These are phyloP conservation scores for Trametes pubescens DNA, from an alignment of 1,284 basidiomycete species.

Conservation along the genomic window DNA sequence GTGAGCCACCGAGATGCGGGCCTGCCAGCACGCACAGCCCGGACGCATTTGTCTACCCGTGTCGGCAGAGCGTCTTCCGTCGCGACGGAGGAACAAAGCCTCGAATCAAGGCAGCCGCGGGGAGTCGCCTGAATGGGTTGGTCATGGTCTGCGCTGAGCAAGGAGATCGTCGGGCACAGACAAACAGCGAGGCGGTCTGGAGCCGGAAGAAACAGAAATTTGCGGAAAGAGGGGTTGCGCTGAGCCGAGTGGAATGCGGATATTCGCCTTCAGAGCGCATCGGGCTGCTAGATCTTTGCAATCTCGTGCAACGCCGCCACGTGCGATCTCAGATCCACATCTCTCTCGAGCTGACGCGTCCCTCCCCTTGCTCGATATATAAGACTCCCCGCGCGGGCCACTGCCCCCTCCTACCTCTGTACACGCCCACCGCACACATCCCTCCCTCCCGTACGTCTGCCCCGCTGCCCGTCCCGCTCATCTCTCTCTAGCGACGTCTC, in stretches of 20 bases:
- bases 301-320: constrained; percentile 39
- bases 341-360: constrained; percentile 49
- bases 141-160: constrained; percentile 5
- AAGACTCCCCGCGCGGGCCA: constrained; percentile 33
- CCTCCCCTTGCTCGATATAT: constrained; percentile 38
- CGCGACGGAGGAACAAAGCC: constrained; percentile 13
- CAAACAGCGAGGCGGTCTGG: constrained; percentile 19
- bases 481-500: neutral
- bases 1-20: constrained; percentile 21
- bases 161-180: constrained; percentile 20
- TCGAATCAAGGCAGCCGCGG: constrained; percentile 14
- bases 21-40: constrained; percentile 24
- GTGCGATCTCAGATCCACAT: constrained; percentile 45
- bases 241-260: constrained; percentile 25
- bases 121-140: constrained; percentile 8
- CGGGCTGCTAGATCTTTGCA: constrained; percentile 35
- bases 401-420: constrained; percentile 29
- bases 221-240: constrained; percentile 20
- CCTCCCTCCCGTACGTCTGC: constrained; percentile 23
- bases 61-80: constrained; percentile 11
- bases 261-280: constrained; percentile 32
- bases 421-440: constrained; percentile 29
- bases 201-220: constrained; percentile 16
- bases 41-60: constrained; percentile 21
- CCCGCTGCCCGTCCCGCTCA: neutral